phyloP scores from a whole-genome alignment of 2,329 filamentous ascomycete species.

The Exophiala lecanii-corni region DNA sequence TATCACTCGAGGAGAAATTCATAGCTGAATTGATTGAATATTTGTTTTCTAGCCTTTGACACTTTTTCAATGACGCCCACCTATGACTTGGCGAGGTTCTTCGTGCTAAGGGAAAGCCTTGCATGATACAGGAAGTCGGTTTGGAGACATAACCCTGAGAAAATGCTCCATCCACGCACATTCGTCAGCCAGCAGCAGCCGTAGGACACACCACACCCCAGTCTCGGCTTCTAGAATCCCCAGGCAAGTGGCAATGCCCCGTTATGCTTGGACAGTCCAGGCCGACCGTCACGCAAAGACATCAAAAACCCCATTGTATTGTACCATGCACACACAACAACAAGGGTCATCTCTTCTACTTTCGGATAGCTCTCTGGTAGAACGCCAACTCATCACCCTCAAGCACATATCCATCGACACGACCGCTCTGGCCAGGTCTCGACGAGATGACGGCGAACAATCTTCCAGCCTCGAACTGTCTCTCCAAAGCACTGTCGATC shows the following conservation, averaged over 20 bases:
- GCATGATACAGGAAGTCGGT: neutral
- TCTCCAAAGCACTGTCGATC: constrained; percentile 88
- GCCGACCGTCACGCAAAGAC: no score
- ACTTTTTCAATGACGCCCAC: neutral
- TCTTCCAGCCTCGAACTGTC: constrained; percentile 99
- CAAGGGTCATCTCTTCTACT: no score
- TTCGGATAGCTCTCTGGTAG: constrained; percentile 99
- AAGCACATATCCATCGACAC: constrained; percentile 94
- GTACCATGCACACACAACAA: neutral
- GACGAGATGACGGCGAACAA: constrained; percentile 89
- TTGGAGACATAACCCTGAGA: neutral
- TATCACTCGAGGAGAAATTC: no score
- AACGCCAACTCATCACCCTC: constrained; percentile 99
- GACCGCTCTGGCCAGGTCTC: constrained; percentile 93
- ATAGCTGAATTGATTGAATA: neutral
- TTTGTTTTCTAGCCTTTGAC: neutral
- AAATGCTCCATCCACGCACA: no score
- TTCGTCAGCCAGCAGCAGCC: no score
- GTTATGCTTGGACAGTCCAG: no score
- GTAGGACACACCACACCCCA: no score
- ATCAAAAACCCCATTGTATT: no score
- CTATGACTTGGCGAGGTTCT: neutral
- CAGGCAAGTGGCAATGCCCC: no score
- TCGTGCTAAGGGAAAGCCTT: neutral
- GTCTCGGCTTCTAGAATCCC: no score